Evolutionary conservation across 495 filamentous ascomycete genomes (phyloP), one percentile per base, ranked within the genome.

Genomic region (Talaromyces borbonicus): DNA sequence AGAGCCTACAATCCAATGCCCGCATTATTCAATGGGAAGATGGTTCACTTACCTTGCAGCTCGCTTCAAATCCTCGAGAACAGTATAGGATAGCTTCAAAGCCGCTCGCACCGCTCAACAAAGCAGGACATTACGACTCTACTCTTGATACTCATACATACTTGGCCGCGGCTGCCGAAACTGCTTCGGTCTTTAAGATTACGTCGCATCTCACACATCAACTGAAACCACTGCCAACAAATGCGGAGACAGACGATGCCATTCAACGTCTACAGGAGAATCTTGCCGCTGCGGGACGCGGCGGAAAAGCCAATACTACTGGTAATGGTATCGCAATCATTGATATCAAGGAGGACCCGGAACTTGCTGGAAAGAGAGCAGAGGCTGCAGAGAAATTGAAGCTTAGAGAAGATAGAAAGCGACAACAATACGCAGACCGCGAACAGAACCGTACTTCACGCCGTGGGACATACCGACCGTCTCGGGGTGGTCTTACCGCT

Each of bases 11-110:
- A 54, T 90, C 84, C 27, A 92, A 92, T 58, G 75, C 86, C 5
- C 77, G 83, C 36, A 67, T 90, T 22, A 77, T 87, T 46, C 77
- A 74, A 49, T 94, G 87, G 87, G 84, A 83, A 48, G 87, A 94
- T 55, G 87, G 87, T 29, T 88, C 84, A 5, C 61, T 88, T 22
- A 94, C 90, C 12, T 69, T 96, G 8, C 83, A 87, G 55, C 66
- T 87, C 26, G 83, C 79, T 18, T 78, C 76, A 0, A 71, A 80
- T 5, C 84, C 89, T 7, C 71, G 72, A 40, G 80, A 84, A 50
- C 87, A 94, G 53, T 94, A 87, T 66, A 79, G 84, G 51, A 77
- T 94, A 30, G 68, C 79, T 46, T 77, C 75, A 51, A 90, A 90
- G 64, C 60, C 73, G 2, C 81, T 95, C 46, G 85, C 84, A 1